Base-by-base conservation (phyloP, 148 eudicot genomes). In the Vaccinium myrtillus region DNA sequence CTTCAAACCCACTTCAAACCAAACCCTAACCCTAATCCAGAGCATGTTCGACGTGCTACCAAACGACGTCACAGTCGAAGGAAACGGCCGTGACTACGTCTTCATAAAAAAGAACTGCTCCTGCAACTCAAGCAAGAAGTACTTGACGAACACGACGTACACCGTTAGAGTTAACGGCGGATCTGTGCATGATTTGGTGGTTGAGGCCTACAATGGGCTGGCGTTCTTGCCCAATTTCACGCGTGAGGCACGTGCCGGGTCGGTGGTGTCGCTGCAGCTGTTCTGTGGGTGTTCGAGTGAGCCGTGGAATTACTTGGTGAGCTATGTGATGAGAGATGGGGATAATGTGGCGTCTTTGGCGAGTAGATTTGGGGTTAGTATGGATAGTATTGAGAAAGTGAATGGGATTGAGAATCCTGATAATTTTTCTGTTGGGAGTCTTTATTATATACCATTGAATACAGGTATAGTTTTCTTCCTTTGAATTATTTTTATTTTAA, bases 241-340 rank as follows among this genome's bases (percentile, higher is more conserved):
- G 1, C 88, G 95, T 50, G 82, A 84, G 14, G 92, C 95, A 0
- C 83, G 89, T 43, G 80, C 81, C 18, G 93, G 94, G 51, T 85
- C 91, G 8, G 98, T 95, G 70, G 90, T 97, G 51, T 87, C 90
- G 15, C 85, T 95, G 84, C 90, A 89, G 86, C 61, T 97, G 89
- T 58, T 92, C 48, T 97, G 99, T 92, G 99, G 98, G 83, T 97
- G 99, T 86, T 97, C 99, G 21, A 97, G 98, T 89, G 93, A 96
- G 70, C 80, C 95, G 89, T 97, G 98, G 98, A 97, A 97, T 90
- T 97, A 97, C 77, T 87, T 97, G 88, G 87, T 97, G 98, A 97
- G 99, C 84, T 95, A 97, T 94, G 98, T 94, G 83, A 88, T 95
- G 96, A 86, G 80, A 56, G 98, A 95, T 50, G 98, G 91, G 71